These are phyloP conservation scores for Asterophora parasitica DNA, from an alignment of 768 basidiomycete genomes.

Conservation along the genomic window DNA sequence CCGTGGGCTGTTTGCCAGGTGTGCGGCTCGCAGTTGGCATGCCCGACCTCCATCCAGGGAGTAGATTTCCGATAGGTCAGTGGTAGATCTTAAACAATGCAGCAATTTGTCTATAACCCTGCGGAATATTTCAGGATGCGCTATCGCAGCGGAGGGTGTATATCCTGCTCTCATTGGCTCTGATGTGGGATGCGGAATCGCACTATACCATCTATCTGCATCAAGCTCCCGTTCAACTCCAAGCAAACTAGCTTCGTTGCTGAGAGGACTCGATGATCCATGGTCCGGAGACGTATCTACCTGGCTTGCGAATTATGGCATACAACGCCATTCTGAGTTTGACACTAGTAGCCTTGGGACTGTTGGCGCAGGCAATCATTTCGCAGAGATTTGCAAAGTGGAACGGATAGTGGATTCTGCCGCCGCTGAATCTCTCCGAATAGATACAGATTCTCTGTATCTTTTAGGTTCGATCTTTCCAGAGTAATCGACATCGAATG, in stretches of 20 bases:
- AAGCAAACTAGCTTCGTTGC: constrained; percentile 24
- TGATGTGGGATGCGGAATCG: constrained; percentile 36
- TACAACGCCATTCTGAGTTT: constrained; percentile 25
- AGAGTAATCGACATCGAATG: not conserved
- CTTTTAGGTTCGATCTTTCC: constrained; percentile 20
- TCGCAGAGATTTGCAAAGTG: constrained; percentile 31
- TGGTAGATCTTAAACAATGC: not conserved
- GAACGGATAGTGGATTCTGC: constrained; percentile 27
- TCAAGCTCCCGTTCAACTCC: constrained; percentile 23
- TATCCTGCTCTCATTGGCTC: constrained; percentile 36
- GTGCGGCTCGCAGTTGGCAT: constrained; percentile 30
- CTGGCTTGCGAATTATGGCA: constrained; percentile 31
- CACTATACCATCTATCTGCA: constrained; percentile 27
- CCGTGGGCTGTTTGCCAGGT: constrained; percentile 23
- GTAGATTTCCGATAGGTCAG: constrained; percentile 27
- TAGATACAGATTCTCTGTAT: constrained; percentile 25
- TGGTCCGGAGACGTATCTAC: constrained; percentile 28
- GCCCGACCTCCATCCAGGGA: constrained; percentile 37
- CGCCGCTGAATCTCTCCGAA: constrained; percentile 17
- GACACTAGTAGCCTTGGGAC: constrained; percentile 29
- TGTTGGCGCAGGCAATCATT: constrained; percentile 34
- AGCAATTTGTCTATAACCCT: not conserved
- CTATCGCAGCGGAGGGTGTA: constrained; percentile 30
- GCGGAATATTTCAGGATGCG: constrained; percentile 21
- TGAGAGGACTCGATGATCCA: constrained; percentile 31